These are phyloP conservation scores for Fusarium sp. DNA, from an alignment of 2,329 filamentous ascomycete species.

Conservation along the genomic window DNA sequence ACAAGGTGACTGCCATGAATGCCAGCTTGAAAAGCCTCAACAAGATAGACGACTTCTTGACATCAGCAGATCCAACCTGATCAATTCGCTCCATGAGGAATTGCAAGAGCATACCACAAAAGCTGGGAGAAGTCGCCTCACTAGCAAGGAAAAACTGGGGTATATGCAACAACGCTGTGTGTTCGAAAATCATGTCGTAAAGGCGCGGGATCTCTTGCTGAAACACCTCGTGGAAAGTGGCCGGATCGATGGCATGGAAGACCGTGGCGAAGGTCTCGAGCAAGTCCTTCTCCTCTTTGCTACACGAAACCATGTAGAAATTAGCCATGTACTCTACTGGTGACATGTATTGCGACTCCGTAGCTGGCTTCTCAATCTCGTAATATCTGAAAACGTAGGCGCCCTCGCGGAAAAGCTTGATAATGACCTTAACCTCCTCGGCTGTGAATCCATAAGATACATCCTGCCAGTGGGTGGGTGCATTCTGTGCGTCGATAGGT, in stretches of 20 bases:
- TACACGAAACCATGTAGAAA: conserved; percentile 92
- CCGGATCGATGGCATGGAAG: conserved; percentile 97
- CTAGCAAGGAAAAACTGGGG: conserved; percentile 99
- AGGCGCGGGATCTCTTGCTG: conserved; percentile 96
- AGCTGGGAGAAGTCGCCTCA: conserved; percentile 95
- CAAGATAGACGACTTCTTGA: conserved; percentile 91
- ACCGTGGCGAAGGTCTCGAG: conserved; percentile 98
- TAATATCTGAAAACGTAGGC: conserved; percentile 98
- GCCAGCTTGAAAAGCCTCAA: conserved; percentile 96
- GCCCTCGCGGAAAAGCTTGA: conserved; percentile 96
- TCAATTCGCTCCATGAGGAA: conserved; percentile 98
- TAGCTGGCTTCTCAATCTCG: conserved; percentile 81
- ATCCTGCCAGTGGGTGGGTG: conserved; percentile 91
- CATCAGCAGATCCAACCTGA: conserved; percentile 91
- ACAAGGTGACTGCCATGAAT: conserved; percentile 99
- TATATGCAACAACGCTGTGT: conserved; percentile 91
- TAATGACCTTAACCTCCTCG: conserved; percentile 95
- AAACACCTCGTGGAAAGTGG: conserved; percentile 98
- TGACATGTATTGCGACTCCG: conserved; percentile 79
- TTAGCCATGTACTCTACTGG: conserved; percentile 94
- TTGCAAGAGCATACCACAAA: conserved; percentile 96
- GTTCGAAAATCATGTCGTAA: conserved; percentile 98
- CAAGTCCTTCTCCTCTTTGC: conserved; percentile 96
- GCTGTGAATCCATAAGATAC: conserved; percentile 96
- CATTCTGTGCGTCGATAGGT: conserved; percentile 78